Conservation (phyloP, 2,329 filamentous ascomycete genomes). For the Didymella segeticola region DNA sequence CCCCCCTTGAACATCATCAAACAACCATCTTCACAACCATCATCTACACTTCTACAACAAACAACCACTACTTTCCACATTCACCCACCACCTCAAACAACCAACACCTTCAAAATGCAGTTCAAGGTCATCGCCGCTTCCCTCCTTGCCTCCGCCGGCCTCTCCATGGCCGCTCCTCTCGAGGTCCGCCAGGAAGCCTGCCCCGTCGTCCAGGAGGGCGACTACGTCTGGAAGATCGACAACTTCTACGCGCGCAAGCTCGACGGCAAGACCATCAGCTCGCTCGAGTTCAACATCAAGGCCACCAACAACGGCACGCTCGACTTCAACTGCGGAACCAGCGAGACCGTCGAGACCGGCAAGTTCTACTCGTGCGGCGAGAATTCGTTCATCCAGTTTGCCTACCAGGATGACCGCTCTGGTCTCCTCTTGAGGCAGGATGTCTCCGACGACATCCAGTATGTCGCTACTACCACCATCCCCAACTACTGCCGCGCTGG, state of each 20-base stretch:
- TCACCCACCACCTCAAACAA: slow-evolving; percentile 1
- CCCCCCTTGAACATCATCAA: slow-evolving; percentile 4
- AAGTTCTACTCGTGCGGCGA: slow-evolving; percentile 24
- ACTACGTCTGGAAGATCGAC: slow-evolving; percentile 31
- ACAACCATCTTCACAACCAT: slow-evolving; percentile 8
- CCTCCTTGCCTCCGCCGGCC: slow-evolving; percentile 21
- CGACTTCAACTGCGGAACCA: slow-evolving; percentile 20
- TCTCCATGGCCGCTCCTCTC: slow-evolving; percentile 22
- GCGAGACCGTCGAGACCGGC: slow-evolving; percentile 12
- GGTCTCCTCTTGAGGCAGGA: slow-evolving; percentile 25
- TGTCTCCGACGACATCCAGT: slow-evolving; percentile 18
- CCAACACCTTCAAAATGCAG: slow-evolving; percentile 23
- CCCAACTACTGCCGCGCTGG: slow-evolving; percentile 26
- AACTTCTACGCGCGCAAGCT: slow-evolving; percentile 28
- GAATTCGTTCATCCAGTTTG: slow-evolving; percentile 22
- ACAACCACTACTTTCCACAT: background rate
- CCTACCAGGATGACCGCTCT: slow-evolving; percentile 19
- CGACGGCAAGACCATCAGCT: slow-evolving; percentile 25
- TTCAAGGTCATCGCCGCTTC: slow-evolving; percentile 24
- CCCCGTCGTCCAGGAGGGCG: slow-evolving; percentile 15
- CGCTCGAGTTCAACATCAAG: slow-evolving; percentile 25
- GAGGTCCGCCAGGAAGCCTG: slow-evolving; percentile 13
- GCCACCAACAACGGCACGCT: slow-evolving; percentile 21
- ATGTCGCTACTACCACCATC: slow-evolving; percentile 21
- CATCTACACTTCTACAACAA: background rate